Conservation (phyloP, 208 protist species). For the Ichthyophonus hoferi region DNA sequence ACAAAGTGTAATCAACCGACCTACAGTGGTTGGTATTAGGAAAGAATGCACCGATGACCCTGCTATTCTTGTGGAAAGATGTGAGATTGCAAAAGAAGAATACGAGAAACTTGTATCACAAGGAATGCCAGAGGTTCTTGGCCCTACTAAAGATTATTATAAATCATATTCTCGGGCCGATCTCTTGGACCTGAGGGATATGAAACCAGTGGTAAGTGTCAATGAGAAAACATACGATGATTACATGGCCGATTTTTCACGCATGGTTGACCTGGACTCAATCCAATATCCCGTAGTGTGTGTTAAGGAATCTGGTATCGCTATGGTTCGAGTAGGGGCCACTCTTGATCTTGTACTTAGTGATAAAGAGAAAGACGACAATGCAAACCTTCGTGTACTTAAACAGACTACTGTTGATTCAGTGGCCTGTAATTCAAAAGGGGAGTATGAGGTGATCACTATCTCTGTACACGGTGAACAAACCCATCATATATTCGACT, state of each 20-base stretch:
- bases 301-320: slow-evolving; percentile 1
- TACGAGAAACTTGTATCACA: neutral
- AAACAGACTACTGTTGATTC: neutral
- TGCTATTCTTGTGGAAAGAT: neutral
- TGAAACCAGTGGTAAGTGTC: neutral
- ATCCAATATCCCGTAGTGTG: slow-evolving; percentile 3
- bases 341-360: neutral
- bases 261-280: neutral
- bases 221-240: neutral
- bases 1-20: neutral
- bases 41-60: neutral
- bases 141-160: slow-evolving; percentile 5
- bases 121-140: neutral
- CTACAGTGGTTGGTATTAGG: neutral
- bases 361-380: neutral
- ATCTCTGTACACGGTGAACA: neutral
- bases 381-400: neutral
- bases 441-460: neutral
- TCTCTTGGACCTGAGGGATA: neutral
- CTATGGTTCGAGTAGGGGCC: neutral
- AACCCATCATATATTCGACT: neutral
- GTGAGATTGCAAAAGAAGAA: neutral
- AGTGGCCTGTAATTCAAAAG: neutral
- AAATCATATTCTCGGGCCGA: neutral
- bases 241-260: neutral